Evolutionary conservation across 352 stramenopile genomes (phyloP).

Genomic region (Phytophthora boehmeriae): DNA sequence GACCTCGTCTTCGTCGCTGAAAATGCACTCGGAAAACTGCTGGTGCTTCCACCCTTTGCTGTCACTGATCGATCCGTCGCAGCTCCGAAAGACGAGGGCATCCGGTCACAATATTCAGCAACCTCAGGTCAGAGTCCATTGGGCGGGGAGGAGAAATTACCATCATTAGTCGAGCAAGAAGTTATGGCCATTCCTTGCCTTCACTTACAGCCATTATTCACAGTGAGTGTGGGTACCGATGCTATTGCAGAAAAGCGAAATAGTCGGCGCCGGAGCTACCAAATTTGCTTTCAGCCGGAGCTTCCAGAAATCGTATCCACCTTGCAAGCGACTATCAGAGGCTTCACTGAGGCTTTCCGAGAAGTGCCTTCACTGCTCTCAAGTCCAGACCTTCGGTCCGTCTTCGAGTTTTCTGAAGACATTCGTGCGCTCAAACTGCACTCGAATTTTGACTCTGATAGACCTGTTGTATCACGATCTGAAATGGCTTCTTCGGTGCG

Average conservation of each 20-base stretch:
- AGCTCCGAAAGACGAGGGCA: too few relatives aligned
- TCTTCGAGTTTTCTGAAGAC: conserved; percentile 57
- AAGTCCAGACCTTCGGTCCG: conserved; percentile 43
- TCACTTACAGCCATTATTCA: conserved; percentile 19
- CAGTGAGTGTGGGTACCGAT: conserved; percentile 8
- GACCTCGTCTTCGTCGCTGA: conserved; percentile 36
- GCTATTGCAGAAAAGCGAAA: conserved; percentile 11
- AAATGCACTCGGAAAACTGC: conserved; percentile 14
- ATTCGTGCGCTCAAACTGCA: conserved; percentile 41
- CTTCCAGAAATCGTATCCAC: conserved; percentile 31
- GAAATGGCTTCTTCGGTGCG: neutral
- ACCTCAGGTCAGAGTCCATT: neutral
- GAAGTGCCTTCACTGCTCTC: conserved; percentile 42
- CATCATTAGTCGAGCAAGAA: conserved; percentile 17
- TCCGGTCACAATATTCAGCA: too few relatives aligned
- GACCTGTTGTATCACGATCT: neutral
- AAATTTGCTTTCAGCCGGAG: conserved; percentile 45
- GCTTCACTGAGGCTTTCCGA: conserved; percentile 49
- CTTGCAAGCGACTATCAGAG: conserved; percentile 36
- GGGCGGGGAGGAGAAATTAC: neutral
- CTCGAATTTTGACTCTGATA: neutral
- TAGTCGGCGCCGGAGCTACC: conserved; percentile 16
- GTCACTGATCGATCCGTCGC: conserved; percentile 9
- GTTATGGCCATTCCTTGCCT: conserved; percentile 29
- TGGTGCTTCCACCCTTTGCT: conserved; percentile 31